Conservation (phyloP, 148 eudicot genomes). For the Cornus controversa region DNA sequence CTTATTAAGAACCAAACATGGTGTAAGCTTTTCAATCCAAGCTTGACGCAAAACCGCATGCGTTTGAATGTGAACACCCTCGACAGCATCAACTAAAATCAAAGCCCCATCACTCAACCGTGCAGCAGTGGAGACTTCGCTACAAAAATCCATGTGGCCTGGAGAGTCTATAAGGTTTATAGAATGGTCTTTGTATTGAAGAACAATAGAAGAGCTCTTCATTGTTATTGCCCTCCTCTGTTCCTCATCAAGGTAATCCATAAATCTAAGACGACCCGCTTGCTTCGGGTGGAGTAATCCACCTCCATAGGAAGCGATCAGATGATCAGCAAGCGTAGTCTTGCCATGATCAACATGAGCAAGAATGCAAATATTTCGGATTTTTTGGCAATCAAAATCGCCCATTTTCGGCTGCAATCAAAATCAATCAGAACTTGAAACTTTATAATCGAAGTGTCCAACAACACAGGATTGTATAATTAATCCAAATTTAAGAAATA, state of each 20-base stretch:
- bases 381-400: conserved; percentile 38
- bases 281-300: conserved; percentile 84
- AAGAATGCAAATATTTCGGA: conserved; percentile 85
- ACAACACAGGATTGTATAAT: not conserved
- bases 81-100: conserved; percentile 87
- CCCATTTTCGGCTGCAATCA: no score
- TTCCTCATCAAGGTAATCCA: conserved; percentile 94
- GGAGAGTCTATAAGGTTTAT: conserved; percentile 91
- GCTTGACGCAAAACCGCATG: conserved; percentile 95
- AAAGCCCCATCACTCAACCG: conserved; percentile 90
- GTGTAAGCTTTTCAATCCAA: conserved; percentile 89
- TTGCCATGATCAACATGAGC: conserved; percentile 98
- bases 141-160: conserved; percentile 96
- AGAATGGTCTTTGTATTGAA: conserved; percentile 42
- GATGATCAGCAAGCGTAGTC: conserved; percentile 89
- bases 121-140: conserved; percentile 95
- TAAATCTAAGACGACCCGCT: conserved; percentile 73
- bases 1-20: conserved; percentile 90
- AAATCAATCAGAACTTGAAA: no score
- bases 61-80: conserved; percentile 98
- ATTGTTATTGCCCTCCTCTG: conserved; percentile 91
- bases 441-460: not conserved
- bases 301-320: conserved; percentile 78
- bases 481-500: not conserved
- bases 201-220: conserved; percentile 85